Conservation (phyloP, 441 rosid species). For the Erodium texanum region DNA sequence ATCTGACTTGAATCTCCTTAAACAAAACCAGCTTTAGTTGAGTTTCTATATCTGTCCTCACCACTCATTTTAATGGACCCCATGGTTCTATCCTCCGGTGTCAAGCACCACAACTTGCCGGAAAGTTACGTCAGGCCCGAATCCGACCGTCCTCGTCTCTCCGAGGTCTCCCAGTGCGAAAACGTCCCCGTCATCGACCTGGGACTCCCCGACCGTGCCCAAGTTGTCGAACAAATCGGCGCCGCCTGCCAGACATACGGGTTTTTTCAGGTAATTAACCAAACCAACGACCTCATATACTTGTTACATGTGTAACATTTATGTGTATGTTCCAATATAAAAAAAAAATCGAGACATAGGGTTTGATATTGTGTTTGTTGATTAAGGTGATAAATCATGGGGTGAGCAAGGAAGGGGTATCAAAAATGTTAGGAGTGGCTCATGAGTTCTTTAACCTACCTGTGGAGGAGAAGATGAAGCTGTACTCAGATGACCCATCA, state of each 20-base stretch:
- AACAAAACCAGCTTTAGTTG: background rate
- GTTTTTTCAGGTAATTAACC: conserved; percentile 63
- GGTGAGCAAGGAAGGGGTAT: conserved; percentile 25
- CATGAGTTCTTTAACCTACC: conserved; percentile 43
- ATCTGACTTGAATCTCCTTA: background rate
- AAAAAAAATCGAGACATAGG: too few species aligned
- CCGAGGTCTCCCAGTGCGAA: conserved; percentile 38
- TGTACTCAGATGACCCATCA: conserved; percentile 58
- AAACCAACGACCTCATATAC: too few species aligned
- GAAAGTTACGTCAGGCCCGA: conserved; percentile 46
- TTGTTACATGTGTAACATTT: too few species aligned
- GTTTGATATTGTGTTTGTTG: too few species aligned
- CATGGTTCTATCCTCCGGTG: conserved; percentile 55
- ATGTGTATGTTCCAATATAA: too few species aligned
- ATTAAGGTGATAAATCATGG: conserved; percentile 49
- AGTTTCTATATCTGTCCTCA: background rate
- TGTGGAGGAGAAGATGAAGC: conserved; percentile 56
- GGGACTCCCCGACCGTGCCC: conserved; percentile 31
- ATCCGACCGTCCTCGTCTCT: conserved; percentile 49
- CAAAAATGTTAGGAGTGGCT: conserved; percentile 31
- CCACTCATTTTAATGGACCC: conserved; percentile 31
- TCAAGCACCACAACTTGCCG: conserved; percentile 35
- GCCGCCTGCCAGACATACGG: conserved; percentile 43
- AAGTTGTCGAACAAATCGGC: conserved; percentile 26
- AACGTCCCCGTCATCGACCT: conserved; percentile 52